These are phyloP conservation scores for Fusarium robinianum DNA, from an alignment of 2,329 filamentous ascomycete genomes.

Conservation along the genomic window DNA sequence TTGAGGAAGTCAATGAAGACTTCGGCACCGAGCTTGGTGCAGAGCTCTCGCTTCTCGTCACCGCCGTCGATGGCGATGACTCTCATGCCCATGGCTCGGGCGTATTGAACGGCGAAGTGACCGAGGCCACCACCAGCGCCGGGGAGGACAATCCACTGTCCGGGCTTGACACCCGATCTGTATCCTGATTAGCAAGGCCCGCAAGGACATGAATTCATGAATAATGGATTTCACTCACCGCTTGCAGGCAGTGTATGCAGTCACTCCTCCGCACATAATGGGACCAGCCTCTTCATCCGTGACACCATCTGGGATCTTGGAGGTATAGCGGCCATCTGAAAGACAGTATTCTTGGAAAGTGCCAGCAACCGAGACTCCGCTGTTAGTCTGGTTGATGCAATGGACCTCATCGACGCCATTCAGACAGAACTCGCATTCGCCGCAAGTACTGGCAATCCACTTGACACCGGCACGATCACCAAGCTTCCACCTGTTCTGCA, in stretches of 20 bases:
- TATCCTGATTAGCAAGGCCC: not conserved
- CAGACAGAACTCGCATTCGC: conserved; percentile 80
- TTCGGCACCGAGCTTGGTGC: conserved; percentile 68
- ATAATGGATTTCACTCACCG: too few species aligned
- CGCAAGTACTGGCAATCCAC: conserved; percentile 85
- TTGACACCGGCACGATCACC: conserved; percentile 85
- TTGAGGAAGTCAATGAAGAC: conserved; percentile 78
- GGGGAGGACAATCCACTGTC: conserved; percentile 78
- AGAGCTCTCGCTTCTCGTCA: conserved; percentile 74
- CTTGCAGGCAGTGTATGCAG: conserved; percentile 83
- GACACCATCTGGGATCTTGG: conserved; percentile 73
- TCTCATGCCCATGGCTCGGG: conserved; percentile 81
- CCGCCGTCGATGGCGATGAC: conserved; percentile 80
- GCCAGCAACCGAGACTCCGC: conserved; percentile 86
- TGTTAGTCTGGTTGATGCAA: conserved; percentile 72
- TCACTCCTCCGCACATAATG: conserved; percentile 79
- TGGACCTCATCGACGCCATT: conserved; percentile 74
- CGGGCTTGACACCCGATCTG: conserved; percentile 66
- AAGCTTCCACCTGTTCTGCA: conserved; percentile 69
- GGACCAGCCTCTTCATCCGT: conserved; percentile 76
- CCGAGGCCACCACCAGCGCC: conserved; percentile 84
- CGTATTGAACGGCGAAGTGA: conserved; percentile 77
- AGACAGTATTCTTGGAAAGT: conserved; percentile 89
- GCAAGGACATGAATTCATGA: not conserved
- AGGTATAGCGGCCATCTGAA: conserved; percentile 79